phyloP scores from a whole-genome alignment of 2,329 filamentous ascomycete genomes.

The Fusarium nanum region DNA sequence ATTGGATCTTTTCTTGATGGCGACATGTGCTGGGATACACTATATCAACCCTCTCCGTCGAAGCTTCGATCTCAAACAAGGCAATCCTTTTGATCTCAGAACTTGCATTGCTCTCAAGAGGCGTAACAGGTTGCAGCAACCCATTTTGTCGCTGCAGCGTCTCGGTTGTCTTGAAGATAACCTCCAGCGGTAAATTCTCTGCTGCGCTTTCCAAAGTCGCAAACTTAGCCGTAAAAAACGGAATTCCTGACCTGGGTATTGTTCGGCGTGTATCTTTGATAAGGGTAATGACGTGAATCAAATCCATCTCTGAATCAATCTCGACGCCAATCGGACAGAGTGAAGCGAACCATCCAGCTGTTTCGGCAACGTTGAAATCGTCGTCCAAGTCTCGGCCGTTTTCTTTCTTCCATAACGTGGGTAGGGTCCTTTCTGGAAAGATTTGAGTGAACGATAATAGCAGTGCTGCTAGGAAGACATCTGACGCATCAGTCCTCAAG shows the following conservation, averaged over 20 bases:
- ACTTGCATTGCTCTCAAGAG: constrained; percentile 57
- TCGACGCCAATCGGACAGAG: constrained; percentile 63
- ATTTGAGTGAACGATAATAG: constrained; percentile 66
- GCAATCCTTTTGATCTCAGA: constrained; percentile 60
- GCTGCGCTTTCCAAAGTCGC: constrained; percentile 50
- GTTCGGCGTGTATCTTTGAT: constrained; percentile 64
- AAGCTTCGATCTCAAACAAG: constrained; percentile 62
- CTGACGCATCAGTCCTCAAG: constrained; percentile 66
- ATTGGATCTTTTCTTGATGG: constrained; percentile 57
- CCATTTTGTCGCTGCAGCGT: constrained; percentile 61
- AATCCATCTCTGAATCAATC: constrained; percentile 58
- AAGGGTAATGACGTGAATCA: constrained; percentile 63
- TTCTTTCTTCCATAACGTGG: constrained; percentile 67
- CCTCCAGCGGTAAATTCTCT: constrained; percentile 64
- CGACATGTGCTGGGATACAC: constrained; percentile 57
- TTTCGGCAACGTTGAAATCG: constrained; percentile 64
- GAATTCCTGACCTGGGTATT: constrained; percentile 58
- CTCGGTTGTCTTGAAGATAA: constrained; percentile 68
- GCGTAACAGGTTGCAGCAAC: constrained; percentile 61
- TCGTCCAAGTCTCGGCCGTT: constrained; percentile 59
- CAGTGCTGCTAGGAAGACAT: constrained; percentile 66
- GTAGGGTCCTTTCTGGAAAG: constrained; percentile 63
- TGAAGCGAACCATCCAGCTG: constrained; percentile 71
- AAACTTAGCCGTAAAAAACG: constrained; percentile 62
- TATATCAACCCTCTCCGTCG: constrained; percentile 57